phyloP scores from a whole-genome alignment of 129 eudicot species.

The Calendula officinalis region DNA sequence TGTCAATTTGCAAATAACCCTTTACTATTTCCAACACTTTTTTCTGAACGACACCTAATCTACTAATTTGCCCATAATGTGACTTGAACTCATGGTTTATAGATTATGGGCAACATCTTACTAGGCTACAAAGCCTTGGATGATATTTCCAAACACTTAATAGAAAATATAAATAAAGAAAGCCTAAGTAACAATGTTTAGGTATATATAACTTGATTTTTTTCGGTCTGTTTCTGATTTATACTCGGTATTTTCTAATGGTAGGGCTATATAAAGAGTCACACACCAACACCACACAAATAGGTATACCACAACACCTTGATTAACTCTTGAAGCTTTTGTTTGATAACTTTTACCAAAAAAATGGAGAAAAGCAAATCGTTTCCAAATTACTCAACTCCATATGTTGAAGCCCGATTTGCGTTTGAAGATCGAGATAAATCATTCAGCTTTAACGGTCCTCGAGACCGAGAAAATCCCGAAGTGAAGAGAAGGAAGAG shows the following conservation, averaged over 20 bases:
- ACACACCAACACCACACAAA: constrained; percentile 16
- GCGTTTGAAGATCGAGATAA: constrained; percentile 76
- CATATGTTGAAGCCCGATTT: constrained; percentile 58
- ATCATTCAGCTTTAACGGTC: constrained; percentile 90
- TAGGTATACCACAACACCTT: constrained; percentile 2
- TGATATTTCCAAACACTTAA: too few species aligned
- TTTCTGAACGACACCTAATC: too few species aligned
- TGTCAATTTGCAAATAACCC: too few species aligned
- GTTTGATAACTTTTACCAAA: constrained; percentile 8
- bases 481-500: constrained; percentile 90
- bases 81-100: too few species aligned
- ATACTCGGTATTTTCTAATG: constrained; percentile 10
- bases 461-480: constrained; percentile 58
- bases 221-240: background rate
- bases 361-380: constrained; percentile 75
- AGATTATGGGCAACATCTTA: too few species aligned
- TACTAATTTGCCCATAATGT: too few species aligned
- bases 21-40: too few species aligned
- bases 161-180: too few species aligned
- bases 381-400: constrained; percentile 61
- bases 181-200: too few species aligned
- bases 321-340: constrained; percentile 1
- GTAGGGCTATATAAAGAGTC: constrained; percentile 27
- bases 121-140: too few species aligned
- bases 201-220: too few species aligned